These are phyloP conservation scores for Chionographis japonica DNA, from an alignment of 106 monocot genomes.

Conservation along the genomic window DNA sequence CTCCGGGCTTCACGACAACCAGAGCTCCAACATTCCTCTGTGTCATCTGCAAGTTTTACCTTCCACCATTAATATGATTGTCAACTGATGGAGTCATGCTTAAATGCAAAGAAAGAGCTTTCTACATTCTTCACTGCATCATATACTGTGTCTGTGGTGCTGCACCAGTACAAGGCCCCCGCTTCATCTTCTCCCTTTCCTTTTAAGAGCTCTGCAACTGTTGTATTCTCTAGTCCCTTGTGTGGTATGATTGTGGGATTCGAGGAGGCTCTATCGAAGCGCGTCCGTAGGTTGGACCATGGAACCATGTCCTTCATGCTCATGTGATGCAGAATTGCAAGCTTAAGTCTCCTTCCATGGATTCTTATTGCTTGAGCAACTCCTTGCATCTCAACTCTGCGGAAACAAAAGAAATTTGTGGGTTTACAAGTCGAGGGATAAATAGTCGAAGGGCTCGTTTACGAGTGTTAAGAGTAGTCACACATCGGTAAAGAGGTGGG, in stretches of 20 bases:
- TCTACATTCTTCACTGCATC: conserved; percentile 58
- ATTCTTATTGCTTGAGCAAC: conserved; percentile 25
- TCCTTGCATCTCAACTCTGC: conserved; percentile 35
- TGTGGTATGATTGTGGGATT: conserved; percentile 8
- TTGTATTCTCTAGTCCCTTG: conserved; percentile 62
- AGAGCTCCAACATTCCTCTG: conserved; percentile 45
- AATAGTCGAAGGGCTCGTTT: too few relatives aligned
- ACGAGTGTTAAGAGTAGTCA: too few relatives aligned
- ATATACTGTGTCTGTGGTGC: conserved; percentile 37
- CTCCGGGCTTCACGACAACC: conserved; percentile 60
- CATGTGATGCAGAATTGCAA: conserved; percentile 42
- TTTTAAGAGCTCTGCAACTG: conserved; percentile 48
- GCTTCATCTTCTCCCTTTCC: conserved; percentile 37
- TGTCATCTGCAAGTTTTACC: conserved; percentile 42
- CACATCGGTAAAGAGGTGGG: too few relatives aligned
- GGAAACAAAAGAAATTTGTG: too few relatives aligned
- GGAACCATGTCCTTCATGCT: conserved; percentile 20
- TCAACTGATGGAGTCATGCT: not conserved
- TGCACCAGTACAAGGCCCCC: conserved; percentile 34
- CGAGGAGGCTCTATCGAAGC: conserved; percentile 22
- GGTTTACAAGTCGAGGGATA: too few relatives aligned
- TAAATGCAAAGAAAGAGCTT: not conserved
- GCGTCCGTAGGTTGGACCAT: conserved; percentile 21
- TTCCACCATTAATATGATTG: not conserved
- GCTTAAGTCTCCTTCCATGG: conserved; percentile 39